These are phyloP conservation scores for Clavispora santaluciae DNA, from an alignment of 805 yeast genomes.

Conservation along the genomic window DNA sequence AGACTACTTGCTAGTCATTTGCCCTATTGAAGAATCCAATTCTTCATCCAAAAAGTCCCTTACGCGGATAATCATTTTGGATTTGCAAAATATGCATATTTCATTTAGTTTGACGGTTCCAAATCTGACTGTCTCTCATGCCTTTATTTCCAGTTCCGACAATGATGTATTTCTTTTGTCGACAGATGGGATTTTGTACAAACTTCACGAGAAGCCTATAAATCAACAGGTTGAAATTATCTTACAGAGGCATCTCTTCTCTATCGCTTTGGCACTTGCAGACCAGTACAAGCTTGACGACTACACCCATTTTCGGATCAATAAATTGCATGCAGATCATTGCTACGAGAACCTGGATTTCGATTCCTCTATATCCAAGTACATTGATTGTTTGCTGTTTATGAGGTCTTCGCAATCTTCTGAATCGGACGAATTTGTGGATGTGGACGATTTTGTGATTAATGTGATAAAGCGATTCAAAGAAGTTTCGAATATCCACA, in stretches of 20 bases:
- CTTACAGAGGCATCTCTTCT: slow-evolving; percentile 63
- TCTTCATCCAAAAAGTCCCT: slow-evolving; percentile 25
- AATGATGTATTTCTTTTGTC: slow-evolving; percentile 57
- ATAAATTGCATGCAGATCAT: slow-evolving; percentile 60
- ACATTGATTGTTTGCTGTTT: slow-evolving; percentile 42
- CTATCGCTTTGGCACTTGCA: slow-evolving; percentile 71
- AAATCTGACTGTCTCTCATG: slow-evolving; percentile 50
- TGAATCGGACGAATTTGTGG: slow-evolving; percentile 10
- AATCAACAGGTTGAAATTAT: slow-evolving; percentile 66
- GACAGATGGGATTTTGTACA: slow-evolving; percentile 70
- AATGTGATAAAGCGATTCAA: slow-evolving; percentile 75
- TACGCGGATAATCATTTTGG: slow-evolving; percentile 62
- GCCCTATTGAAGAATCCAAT: slow-evolving; percentile 34
- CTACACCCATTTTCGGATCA: slow-evolving; percentile 25
- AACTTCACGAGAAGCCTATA: slow-evolving; percentile 60
- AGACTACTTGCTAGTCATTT: slow-evolving; percentile 56
- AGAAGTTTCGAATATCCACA: slow-evolving; percentile 66
- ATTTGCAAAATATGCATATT: slow-evolving; percentile 62
- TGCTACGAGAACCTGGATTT: slow-evolving; percentile 62
- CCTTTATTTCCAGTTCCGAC: slow-evolving; percentile 46
- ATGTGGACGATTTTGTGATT: slow-evolving; percentile 42
- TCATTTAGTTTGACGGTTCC: slow-evolving; percentile 69
- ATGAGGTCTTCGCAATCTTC: slow-evolving; percentile 11
- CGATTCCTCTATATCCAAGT: slow-evolving; percentile 70
- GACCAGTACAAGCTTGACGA: slow-evolving; percentile 25